Conservation (phyloP, 2,329 filamentous ascomycete genomes). For the Periconia macrospinosa region DNA sequence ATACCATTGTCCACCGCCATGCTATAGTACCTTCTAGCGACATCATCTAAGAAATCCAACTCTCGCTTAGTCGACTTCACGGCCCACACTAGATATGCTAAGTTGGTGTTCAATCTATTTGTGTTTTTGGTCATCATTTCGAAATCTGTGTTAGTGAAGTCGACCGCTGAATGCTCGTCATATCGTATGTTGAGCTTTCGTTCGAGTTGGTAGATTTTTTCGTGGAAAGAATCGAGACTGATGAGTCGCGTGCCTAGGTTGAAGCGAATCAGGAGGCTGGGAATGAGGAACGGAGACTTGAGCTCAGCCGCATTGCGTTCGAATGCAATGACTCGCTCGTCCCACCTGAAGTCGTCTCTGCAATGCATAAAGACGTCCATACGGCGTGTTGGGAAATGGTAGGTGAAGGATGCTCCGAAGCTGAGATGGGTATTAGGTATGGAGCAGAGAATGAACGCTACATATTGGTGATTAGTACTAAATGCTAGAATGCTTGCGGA, state of each 20-base stretch:
- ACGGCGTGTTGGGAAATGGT: slow-evolving; percentile 14
- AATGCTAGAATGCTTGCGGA: background rate
- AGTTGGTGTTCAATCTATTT: slow-evolving; percentile 9
- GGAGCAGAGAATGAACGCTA: slow-evolving; percentile 16
- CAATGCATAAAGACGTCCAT: slow-evolving; percentile 22
- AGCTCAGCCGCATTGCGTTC: background rate
- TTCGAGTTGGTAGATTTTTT: slow-evolving; percentile 12
- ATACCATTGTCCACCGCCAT: slow-evolving; percentile 7
- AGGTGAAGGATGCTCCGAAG: slow-evolving; percentile 18
- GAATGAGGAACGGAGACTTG: slow-evolving; percentile 11
- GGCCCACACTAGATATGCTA: slow-evolving; percentile 4
- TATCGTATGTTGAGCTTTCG: slow-evolving; percentile 7
- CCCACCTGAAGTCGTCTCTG: slow-evolving; percentile 1
- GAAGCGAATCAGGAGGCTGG: slow-evolving; percentile 10
- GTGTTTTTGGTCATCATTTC: slow-evolving; percentile 6
- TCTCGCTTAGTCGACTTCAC: slow-evolving; percentile 10
- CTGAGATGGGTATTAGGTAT: slow-evolving; percentile 3
- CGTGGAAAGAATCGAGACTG: slow-evolving; percentile 5
- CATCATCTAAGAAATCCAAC: slow-evolving; percentile 16
- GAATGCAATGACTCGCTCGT: background rate
- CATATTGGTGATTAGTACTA: background rate
- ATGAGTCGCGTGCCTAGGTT: slow-evolving; percentile 5
- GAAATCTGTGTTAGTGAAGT: slow-evolving; percentile 10
- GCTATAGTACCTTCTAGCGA: slow-evolving; percentile 7
- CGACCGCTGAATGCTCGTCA: slow-evolving; percentile 1